Conservation (phyloP, 345 rosid genomes). For the Heritiera fomes region DNA sequence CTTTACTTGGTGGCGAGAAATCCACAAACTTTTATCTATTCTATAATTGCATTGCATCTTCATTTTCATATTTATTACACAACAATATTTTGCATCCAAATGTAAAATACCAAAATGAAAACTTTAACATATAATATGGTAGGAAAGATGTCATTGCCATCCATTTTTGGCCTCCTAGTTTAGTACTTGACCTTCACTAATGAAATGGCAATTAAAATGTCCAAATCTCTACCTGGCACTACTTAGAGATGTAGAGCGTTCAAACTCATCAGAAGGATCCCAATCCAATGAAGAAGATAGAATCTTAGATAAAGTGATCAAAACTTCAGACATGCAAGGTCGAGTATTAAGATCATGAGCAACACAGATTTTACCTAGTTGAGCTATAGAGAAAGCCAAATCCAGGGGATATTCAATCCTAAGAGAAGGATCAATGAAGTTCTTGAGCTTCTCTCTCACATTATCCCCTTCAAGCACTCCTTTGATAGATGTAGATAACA, state of each 20-base stretch:
- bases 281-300: constrained; percentile 72
- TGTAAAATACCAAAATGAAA: background rate
- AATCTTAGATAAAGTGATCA: constrained; percentile 62
- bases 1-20: too few relatives aligned
- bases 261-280: constrained; percentile 79
- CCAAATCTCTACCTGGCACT: constrained; percentile 29
- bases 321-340: constrained; percentile 52
- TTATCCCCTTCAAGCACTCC: constrained; percentile 70
- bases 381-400: constrained; percentile 75
- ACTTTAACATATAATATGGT: background rate
- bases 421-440: constrained; percentile 64
- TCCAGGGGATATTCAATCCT: constrained; percentile 70
- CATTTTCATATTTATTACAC: background rate
- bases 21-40: too few relatives aligned
- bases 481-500: constrained; percentile 48
- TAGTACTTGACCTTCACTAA: background rate
- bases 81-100: background rate
- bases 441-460: constrained; percentile 61
- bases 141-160: background rate
- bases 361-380: constrained; percentile 66
- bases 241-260: constrained; percentile 46
- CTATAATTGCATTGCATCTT: background rate
- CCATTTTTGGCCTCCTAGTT: background rate
- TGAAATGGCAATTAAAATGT: background rate
- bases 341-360: constrained; percentile 64